These are phyloP conservation scores for Aspergillus sp. DNA, from an alignment of 2,329 filamentous ascomycete species.

Conservation along the genomic window DNA sequence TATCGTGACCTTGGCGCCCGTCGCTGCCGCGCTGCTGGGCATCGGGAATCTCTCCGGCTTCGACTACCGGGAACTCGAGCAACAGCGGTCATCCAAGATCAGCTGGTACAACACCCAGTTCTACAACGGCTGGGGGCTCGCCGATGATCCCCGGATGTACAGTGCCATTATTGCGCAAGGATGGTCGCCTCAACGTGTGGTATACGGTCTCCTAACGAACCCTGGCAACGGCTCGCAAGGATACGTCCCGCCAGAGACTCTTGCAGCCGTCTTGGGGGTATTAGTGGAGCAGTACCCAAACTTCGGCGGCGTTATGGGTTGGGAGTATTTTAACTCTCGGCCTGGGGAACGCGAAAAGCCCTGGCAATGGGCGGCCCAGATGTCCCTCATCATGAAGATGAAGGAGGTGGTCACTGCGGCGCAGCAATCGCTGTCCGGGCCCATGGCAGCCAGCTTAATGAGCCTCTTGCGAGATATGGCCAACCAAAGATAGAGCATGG, in stretches of 20 bases:
- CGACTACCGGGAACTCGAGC: slow-evolving; percentile 72
- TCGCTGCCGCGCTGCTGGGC: slow-evolving; percentile 69
- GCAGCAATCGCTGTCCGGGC: slow-evolving; percentile 24
- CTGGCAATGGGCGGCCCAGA: slow-evolving; percentile 74
- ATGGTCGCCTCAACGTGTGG: slow-evolving; percentile 70
- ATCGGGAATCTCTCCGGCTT: slow-evolving; percentile 72
- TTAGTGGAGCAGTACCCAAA: slow-evolving; percentile 60
- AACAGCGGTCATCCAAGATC: slow-evolving; percentile 62
- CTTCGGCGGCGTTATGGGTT: slow-evolving; percentile 89
- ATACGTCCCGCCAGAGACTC: slow-evolving; percentile 58
- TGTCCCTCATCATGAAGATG: slow-evolving; percentile 54
- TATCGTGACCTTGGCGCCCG: slow-evolving; percentile 77
- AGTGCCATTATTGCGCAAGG: slow-evolving; percentile 50
- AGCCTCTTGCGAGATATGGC: slow-evolving; percentile 29
- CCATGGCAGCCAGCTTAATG: slow-evolving; percentile 31
- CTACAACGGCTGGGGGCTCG: slow-evolving; percentile 84
- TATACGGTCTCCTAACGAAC: slow-evolving; percentile 78
- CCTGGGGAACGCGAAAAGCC: slow-evolving; percentile 62
- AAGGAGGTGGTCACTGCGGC: slow-evolving; percentile 35
- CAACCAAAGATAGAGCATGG: slow-evolving; percentile 16
- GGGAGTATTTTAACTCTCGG: slow-evolving; percentile 88
- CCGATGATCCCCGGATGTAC: slow-evolving; percentile 48
- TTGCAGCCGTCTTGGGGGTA: slow-evolving; percentile 56
- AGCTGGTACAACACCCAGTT: slow-evolving; percentile 90
- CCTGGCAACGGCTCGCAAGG: slow-evolving; percentile 66